phyloP scores from a whole-genome alignment of 257 asterid species.

The Marsdenia floribunda region DNA sequence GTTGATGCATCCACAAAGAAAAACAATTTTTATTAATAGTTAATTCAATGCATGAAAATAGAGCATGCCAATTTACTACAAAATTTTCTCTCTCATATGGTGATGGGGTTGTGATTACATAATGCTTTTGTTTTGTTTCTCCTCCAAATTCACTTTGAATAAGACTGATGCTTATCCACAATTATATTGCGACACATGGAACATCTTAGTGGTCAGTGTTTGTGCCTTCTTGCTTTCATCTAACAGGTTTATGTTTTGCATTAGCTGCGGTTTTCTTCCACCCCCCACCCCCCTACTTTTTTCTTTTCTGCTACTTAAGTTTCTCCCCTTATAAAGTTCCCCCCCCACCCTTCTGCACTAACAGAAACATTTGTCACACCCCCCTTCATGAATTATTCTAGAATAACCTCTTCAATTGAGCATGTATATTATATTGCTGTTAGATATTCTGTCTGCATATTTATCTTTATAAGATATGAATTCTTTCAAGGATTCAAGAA shows the following conservation, averaged over 20 bases:
- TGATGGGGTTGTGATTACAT: too few relatives aligned
- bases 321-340: neutral
- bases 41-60: neutral
- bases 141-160: neutral
- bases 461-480: neutral
- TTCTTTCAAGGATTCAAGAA: neutral
- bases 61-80: neutral
- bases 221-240: neutral
- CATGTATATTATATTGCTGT: too few relatives aligned
- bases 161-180: neutral
- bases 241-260: neutral
- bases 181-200: neutral
- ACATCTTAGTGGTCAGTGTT: neutral
- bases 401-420: neutral
- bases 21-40: neutral
- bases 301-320: neutral
- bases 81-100: neutral
- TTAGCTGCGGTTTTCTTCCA: neutral
- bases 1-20: neutral
- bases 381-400: neutral
- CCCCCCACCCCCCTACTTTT: neutral
- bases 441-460: neutral
- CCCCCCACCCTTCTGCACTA: too few relatives aligned
- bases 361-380: neutral
- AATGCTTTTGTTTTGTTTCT: neutral